phyloP scores from a whole-genome alignment of 495 filamentous ascomycete species.

The Lophium mytilinum region DNA sequence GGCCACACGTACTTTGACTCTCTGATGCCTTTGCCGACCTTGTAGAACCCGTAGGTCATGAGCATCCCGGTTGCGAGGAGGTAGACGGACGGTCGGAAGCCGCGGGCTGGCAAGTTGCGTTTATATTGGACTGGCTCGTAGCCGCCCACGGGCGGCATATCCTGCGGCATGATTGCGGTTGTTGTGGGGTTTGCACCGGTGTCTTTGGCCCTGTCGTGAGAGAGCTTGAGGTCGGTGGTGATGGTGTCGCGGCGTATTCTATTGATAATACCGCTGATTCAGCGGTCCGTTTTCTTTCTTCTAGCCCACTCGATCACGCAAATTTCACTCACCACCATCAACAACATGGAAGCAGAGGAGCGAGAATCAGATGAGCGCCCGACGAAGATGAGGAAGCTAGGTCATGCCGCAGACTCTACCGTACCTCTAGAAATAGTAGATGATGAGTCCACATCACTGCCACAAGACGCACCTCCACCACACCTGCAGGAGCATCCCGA shows the following conservation, averaged over 20 bases:
- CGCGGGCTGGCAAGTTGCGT: constrained; percentile 87
- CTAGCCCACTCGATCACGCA: too few relatives aligned
- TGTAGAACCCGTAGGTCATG: constrained; percentile 86
- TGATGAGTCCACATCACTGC: too few relatives aligned
- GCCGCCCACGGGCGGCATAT: constrained; percentile 90
- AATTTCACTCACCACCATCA: too few relatives aligned
- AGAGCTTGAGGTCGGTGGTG: constrained; percentile 3
- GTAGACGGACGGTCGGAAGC: constrained; percentile 75
- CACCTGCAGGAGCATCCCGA: constrained; percentile 6
- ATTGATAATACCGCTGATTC: too few relatives aligned
- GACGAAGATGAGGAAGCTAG: constrained; percentile 44
- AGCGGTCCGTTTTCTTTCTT: too few relatives aligned
- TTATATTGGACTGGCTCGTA: constrained; percentile 96
- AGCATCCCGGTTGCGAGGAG: constrained; percentile 63
- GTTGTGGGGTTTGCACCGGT: constrained; percentile 6
- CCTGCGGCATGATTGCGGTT: constrained; percentile 58
- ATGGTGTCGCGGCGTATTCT: not conserved
- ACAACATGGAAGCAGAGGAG: constrained; percentile 47
- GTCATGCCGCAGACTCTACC: constrained; percentile 12
- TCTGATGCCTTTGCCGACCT: constrained; percentile 63
- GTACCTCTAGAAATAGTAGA: not conserved
- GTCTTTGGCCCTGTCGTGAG: not conserved
- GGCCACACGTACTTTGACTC: constrained; percentile 68
- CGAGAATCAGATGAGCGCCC: constrained; percentile 44
- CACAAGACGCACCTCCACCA: not conserved